Evolutionary conservation across 768 basidiomycete species (phyloP).

Genomic region (Lactarius pseudohatsudake): DNA sequence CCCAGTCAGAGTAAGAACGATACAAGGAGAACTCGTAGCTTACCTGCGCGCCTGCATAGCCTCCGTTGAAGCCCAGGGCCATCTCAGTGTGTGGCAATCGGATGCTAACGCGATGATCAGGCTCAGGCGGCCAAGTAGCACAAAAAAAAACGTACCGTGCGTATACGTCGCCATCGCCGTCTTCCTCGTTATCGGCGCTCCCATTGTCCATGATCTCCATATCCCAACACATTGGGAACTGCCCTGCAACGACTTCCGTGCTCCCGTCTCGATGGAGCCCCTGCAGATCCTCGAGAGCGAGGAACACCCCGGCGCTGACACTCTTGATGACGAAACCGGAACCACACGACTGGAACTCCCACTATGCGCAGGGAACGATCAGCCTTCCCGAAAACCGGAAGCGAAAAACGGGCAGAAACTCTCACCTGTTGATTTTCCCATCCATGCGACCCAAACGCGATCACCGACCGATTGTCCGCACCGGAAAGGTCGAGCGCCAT

Average conservation of each 20-base stretch:
- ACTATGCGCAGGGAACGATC: conserved; percentile 5
- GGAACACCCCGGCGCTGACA: conserved; percentile 12
- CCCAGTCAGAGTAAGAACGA: neutral
- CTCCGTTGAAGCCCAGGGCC: conserved; percentile 21
- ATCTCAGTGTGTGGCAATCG: conserved; percentile 28
- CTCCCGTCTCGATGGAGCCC: conserved; percentile 5
- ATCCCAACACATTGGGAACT: conserved; percentile 30
- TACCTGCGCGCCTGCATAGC: conserved; percentile 26
- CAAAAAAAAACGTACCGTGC: conserved; percentile 15
- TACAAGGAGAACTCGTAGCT: neutral
- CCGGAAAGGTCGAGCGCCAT: conserved; percentile 28
- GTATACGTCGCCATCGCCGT: conserved; percentile 22
- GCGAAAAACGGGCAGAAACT: neutral
- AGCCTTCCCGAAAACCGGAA: neutral
- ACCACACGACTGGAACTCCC: conserved; percentile 23
- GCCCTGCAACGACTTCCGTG: conserved; percentile 19
- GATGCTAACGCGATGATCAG: conserved; percentile 13
- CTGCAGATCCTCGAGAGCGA: conserved; percentile 17
- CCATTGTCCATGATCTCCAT: conserved; percentile 27
- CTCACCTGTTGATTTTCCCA: conserved; percentile 31
- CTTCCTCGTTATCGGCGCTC: conserved; percentile 20
- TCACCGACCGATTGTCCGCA: conserved; percentile 25
- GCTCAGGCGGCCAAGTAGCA: neutral
- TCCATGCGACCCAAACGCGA: conserved; percentile 27
- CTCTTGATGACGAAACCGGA: conserved; percentile 24